A percentile compares a stretch with the other conserved stretches of the same genome.
Conservation (phyloP, 1,139 yeast species). For the Lodderomyces elongisporus region DNA sequence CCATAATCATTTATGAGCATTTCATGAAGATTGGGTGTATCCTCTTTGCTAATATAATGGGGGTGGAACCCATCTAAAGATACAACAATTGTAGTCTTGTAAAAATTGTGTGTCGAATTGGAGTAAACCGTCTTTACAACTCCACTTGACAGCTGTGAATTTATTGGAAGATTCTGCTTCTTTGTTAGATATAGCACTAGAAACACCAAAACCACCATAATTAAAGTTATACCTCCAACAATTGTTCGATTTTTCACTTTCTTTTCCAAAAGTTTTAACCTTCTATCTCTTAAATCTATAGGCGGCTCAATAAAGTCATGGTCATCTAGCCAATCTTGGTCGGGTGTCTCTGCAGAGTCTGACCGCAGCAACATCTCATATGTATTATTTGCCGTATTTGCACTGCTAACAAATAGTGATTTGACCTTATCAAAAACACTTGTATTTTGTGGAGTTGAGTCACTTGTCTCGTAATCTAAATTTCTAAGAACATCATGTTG, state of each 20-base stretch:
- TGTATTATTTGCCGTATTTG: constrained; percentile 5
- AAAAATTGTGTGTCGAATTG: constrained; percentile 70
- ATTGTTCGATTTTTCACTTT: constrained; percentile 11
- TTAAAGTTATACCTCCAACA: constrained; percentile 8
- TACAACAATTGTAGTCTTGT: constrained; percentile 72
- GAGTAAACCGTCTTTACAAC: constrained; percentile 26
- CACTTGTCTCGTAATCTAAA: constrained; percentile 20
- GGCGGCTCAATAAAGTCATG: constrained; percentile 6
- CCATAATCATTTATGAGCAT: constrained; percentile 53
- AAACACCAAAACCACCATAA: constrained; percentile 6
- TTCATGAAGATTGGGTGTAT: constrained; percentile 68
- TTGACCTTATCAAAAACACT: constrained; percentile 8
- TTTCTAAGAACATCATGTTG: constrained; percentile 11
- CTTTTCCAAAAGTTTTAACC: constrained; percentile 12
- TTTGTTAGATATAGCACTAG: constrained; percentile 15
- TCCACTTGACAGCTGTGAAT: constrained; percentile 40
- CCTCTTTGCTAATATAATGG: constrained; percentile 62
- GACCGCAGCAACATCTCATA: constrained; percentile 13
- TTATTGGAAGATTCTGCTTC: constrained; percentile 40
- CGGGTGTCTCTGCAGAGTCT: constrained; percentile 8
- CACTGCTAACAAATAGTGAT: constrained; percentile 7
- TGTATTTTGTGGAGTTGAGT: neutral
- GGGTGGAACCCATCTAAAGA: constrained; percentile 92
- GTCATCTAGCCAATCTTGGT: constrained; percentile 2
- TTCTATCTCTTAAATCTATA: constrained; percentile 11